These are phyloP conservation scores for Camellia granthamiana DNA, from an alignment of 148 eudicot genomes.

Conservation along the genomic window DNA sequence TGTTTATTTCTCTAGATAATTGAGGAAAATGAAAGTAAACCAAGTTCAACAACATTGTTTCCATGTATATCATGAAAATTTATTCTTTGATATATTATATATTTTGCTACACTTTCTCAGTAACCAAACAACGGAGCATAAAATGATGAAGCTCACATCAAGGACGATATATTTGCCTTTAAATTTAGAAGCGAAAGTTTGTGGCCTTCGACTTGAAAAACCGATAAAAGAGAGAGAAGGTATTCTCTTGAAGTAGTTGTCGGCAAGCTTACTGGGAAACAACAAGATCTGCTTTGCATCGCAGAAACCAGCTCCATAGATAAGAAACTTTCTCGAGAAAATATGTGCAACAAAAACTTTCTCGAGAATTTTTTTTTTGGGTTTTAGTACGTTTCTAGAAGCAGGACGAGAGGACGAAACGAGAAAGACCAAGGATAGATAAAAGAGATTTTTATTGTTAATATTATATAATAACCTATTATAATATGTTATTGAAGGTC, in stretches of 20 bases:
- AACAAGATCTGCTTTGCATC: constrained; percentile 1
- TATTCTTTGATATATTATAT: neutral
- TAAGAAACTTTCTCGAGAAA: neutral
- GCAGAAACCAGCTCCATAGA: constrained; percentile 26
- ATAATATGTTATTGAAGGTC: too few species aligned
- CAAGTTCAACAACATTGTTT: neutral
- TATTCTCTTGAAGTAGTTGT: constrained; percentile 13
- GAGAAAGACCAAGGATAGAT: too few species aligned
- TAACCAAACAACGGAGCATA: neutral
- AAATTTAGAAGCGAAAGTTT: constrained; percentile 13
- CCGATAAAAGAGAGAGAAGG: neutral
- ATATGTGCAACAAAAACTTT: neutral
- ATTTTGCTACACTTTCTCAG: neutral
- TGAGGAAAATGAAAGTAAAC: neutral
- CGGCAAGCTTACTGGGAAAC: neutral
- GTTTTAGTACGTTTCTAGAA: neutral
- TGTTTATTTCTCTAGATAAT: too few species aligned
- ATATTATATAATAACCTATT: too few species aligned
- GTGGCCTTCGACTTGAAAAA: neutral
- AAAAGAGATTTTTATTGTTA: too few species aligned
- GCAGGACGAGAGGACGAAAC: neutral
- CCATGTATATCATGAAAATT: neutral
- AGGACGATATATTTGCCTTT: constrained; percentile 9
- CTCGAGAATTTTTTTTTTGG: neutral
- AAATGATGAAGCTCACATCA: neutral